Percentiles rank a stretch among this genome's conserved stretches.
Evolutionary conservation across 495 filamentous ascomycete genomes (phyloP).

Genomic region (Glarea lozoyensis): DNA sequence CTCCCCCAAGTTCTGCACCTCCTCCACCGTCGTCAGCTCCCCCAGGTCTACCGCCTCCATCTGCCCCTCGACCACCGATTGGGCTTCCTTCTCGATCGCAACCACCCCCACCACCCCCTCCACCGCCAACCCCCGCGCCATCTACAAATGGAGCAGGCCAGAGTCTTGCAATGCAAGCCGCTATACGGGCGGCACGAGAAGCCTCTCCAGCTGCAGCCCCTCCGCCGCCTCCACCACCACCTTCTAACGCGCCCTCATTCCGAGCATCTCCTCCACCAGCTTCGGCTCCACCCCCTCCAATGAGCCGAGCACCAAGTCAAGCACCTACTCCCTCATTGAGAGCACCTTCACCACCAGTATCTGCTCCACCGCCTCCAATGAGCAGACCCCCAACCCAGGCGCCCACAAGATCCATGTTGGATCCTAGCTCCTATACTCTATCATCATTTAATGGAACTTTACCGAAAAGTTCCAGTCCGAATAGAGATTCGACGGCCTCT

Average conservation of each 20-base stretch:
- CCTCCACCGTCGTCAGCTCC: conserved; percentile 27
- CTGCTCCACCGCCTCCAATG: conserved; percentile 19
- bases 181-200: conserved; percentile 36
- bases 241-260: conserved; percentile 24
- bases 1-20: conserved; percentile 29
- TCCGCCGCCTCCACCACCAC: conserved; percentile 34
- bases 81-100: conserved; percentile 40
- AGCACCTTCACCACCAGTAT: conserved; percentile 21
- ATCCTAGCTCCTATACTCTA: conserved; percentile 72
- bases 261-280: conserved; percentile 30
- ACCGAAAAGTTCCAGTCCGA: conserved; percentile 34
- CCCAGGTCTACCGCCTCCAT: conserved; percentile 28
- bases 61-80: conserved; percentile 40
- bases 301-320: conserved; percentile 12
- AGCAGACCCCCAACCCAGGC: conserved; percentile 21
- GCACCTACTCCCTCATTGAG: conserved; percentile 22
- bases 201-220: conserved; percentile 35
- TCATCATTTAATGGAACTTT: conserved; percentile 36
- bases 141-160: conserved; percentile 22
- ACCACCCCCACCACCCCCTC: conserved; percentile 40
- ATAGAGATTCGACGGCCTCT: conserved; percentile 21
- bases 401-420: conserved; percentile 49
- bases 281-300: conserved; percentile 21
- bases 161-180: conserved; percentile 40
- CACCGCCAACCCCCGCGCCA: conserved; percentile 30